Evolutionary conservation across 441 rosid species (phyloP).

Genomic region (Jatropha multifida): DNA sequence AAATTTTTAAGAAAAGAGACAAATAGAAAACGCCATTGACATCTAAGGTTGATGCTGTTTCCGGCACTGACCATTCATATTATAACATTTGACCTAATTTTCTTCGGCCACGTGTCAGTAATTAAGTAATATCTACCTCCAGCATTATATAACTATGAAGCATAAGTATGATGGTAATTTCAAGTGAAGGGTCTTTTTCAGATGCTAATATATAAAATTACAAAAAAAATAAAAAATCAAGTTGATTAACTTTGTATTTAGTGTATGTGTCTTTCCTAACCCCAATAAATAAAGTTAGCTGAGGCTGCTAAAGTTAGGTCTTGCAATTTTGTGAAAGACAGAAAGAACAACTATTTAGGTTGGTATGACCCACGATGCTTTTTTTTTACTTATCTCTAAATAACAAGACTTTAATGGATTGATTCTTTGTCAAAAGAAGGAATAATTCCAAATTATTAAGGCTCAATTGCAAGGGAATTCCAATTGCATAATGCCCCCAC

Average conservation of each 20-base stretch:
- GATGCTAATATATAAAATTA: neutral
- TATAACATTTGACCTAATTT: neutral
- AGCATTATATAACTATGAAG: neutral
- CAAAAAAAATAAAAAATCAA: neutral
- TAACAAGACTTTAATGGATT: neutral
- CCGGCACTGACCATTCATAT: neutral
- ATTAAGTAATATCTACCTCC: neutral
- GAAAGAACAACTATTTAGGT: neutral
- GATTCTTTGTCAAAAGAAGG: constrained; percentile 17
- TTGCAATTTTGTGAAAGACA: constrained; percentile 10
- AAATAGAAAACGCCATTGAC: neutral
- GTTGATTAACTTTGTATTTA: neutral
- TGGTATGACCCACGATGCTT: constrained; percentile 10
- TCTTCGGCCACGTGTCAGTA: neutral
- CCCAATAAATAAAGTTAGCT: neutral
- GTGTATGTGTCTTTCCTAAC: neutral
- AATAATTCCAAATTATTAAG: constrained; percentile 12
- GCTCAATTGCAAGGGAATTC: constrained; percentile 2
- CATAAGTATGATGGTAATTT: neutral
- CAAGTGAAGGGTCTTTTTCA: neutral
- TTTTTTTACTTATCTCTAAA: neutral
- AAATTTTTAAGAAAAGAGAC: neutral
- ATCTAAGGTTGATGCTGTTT: neutral
- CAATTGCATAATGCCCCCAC: neutral
- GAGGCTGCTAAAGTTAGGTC: constrained; percentile 5